Evolutionary conservation across 1,284 basidiomycete species (phyloP).

Genomic region (Anthracocystis setariae): DNA sequence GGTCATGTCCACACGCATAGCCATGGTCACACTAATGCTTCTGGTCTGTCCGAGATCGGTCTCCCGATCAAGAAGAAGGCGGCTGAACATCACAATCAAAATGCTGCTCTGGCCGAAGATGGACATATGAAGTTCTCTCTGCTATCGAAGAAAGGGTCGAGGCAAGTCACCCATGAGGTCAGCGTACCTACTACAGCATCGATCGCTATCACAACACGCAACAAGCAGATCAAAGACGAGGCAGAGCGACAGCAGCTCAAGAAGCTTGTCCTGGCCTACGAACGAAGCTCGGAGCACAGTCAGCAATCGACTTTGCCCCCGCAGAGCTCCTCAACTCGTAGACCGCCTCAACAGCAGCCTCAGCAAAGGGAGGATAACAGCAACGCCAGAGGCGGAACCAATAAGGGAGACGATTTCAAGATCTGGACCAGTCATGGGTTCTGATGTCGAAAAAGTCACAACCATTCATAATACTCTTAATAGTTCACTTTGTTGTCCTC

Average conservation of each 20-base stretch:
- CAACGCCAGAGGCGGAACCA: neutral
- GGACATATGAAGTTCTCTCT: constrained; percentile 89
- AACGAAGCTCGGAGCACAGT: constrained; percentile 68
- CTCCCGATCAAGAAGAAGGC: constrained; percentile 69
- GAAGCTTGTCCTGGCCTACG: constrained; percentile 60
- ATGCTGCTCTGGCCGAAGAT: constrained; percentile 68
- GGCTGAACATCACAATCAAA: constrained; percentile 12
- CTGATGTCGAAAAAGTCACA: constrained; percentile 5
- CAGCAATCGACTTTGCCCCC: constrained; percentile 8
- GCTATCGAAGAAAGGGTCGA: constrained; percentile 91
- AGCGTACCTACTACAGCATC: constrained; percentile 54
- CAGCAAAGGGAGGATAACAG: constrained; percentile 21
- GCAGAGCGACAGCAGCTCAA: constrained; percentile 64
- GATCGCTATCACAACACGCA: constrained; percentile 61
- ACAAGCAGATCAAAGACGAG: constrained; percentile 58
- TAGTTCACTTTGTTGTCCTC: no score
- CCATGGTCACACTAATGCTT: constrained; percentile 31
- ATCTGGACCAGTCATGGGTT: constrained; percentile 43
- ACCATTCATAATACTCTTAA: neutral
- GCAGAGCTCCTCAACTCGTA: constrained; percentile 6
- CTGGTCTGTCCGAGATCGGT: constrained; percentile 74
- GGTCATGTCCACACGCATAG: constrained; percentile 34
- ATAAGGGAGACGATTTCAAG: constrained; percentile 27
- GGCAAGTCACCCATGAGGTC: constrained; percentile 74
- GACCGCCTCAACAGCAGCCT: constrained; percentile 11